Percentiles rank a stretch among this genome's conserved stretches.
Conservation (phyloP, 345 rosid species). For the Camelina neglecta region DNA sequence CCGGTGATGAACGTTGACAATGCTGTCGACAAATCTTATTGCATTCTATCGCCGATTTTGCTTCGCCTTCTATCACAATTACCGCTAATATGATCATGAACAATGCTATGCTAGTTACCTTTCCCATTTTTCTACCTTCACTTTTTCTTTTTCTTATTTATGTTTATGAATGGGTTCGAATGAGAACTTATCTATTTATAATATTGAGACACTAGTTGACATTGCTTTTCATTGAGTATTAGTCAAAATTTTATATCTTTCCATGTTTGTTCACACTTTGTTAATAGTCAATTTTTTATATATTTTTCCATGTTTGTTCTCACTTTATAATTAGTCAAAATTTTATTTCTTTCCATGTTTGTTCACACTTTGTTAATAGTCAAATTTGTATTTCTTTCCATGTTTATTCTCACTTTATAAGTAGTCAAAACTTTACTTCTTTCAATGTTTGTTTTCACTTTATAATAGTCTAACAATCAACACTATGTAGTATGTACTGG, state of each 20-base stretch:
- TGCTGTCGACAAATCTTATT: constrained; percentile 18
- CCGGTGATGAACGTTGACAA: constrained; percentile 20
- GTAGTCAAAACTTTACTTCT: too few relatives aligned
- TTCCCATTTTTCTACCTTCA: background rate
- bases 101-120: constrained; percentile 10
- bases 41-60: constrained; percentile 33
- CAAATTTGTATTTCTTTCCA: too few relatives aligned
- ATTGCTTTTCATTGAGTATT: constrained; percentile 1
- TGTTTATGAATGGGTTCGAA: constrained; percentile 11
- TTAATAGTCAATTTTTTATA: too few relatives aligned
- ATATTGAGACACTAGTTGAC: background rate
- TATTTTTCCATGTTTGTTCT: too few relatives aligned
- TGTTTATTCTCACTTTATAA: too few relatives aligned
- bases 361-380: too few relatives aligned
- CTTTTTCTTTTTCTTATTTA: constrained; percentile 14
- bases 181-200: constrained; percentile 28
- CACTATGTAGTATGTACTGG: too few relatives aligned
- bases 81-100: constrained; percentile 26
- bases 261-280: background rate
- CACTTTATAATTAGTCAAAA: too few relatives aligned
- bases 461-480: too few relatives aligned
- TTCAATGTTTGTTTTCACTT: too few relatives aligned
- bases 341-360: too few relatives aligned
- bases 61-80: constrained; percentile 20
- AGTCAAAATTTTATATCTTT: background rate